Base-by-base conservation (phyloP, 176 grass and related monocot genomes). In the Lolium rigidum region DNA sequence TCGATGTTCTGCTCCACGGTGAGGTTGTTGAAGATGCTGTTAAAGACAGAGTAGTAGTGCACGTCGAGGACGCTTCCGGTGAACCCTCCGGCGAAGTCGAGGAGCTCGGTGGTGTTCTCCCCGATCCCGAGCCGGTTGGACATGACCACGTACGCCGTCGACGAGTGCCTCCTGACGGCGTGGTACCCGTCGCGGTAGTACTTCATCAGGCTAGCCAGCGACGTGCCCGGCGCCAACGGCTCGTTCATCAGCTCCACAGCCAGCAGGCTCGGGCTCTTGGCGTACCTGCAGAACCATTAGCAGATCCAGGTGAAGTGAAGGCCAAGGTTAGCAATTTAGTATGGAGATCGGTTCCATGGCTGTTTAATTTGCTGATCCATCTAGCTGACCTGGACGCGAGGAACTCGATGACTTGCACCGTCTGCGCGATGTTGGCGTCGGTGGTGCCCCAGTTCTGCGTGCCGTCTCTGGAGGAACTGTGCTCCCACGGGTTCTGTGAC, bases 231-330 rank as follows among this genome's bases (percentile, higher is more conserved):
- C 0, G 90, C 92, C 48, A 17, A 1, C 2, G 95, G 95, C 50
- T 95, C 92, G 12, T 97, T 97, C 17, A 97, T 56, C 4, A 97
- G 64, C 87, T 95, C 92, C 7, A 97, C 26, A 1, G 95, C 92
- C 11, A 93, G 70, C 26, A 97, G 92, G 46, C 87, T 83, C 0
- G 44, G 60, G 25, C 87, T 82, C 1, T 17, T 6, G 7, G 87
- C 86, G 68, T 97, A 97, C 78, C 94, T 95, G 59, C 14, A 61
- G 50, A 75, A 3, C 46, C 0, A 1, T 47, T 47, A 47, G 2
- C 46, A 8, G 46, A 47, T 47, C 0, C 0, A 10, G 7, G 41
- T 43, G 8, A 47, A 10, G 44, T 46, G 44, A 46, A 46, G 44
- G 7, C 44, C 44, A 2, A 68, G 18, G 60, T 5, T n/a, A n/a